Evolutionary conservation across 495 filamentous ascomycete genomes (phyloP).

Genomic region (Thermochaetoides thermophila): DNA sequence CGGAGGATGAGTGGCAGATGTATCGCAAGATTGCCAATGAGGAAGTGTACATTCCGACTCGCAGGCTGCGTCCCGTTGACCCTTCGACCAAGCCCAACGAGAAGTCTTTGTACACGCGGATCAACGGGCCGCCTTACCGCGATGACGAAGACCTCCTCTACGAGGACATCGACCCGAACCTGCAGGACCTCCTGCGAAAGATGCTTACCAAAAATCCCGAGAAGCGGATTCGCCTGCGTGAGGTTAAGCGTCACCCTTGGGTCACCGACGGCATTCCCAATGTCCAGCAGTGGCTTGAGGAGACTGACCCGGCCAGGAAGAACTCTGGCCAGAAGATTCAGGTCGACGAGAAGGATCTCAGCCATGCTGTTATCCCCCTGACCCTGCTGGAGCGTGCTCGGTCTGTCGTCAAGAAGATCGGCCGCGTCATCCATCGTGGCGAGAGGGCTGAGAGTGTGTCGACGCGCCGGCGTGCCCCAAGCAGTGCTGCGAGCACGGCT

Average conservation of each 20-base stretch:
- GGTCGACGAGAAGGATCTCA: conserved; percentile 80
- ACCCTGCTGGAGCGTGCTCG: conserved; percentile 66
- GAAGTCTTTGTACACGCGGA: conserved; percentile 39
- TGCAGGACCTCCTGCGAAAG: conserved; percentile 66
- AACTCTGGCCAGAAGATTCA: conserved; percentile 82
- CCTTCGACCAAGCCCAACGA: conserved; percentile 34
- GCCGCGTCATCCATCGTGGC: conserved; percentile 45
- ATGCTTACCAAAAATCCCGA: conserved; percentile 81
- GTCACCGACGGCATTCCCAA: conserved; percentile 68
- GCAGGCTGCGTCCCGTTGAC: conserved; percentile 65
- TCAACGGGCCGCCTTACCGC: conserved; percentile 32
- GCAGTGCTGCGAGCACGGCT: conserved; percentile 42
- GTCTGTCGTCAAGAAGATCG: conserved; percentile 51
- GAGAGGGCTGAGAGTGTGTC: conserved; percentile 38
- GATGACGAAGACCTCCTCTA: conserved; percentile 60
- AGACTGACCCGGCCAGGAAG: conserved; percentile 72
- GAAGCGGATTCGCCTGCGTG: conserved; percentile 72
- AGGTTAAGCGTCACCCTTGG: conserved; percentile 96
- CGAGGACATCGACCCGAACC: conserved; percentile 68
- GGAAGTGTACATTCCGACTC: conserved; percentile 71
- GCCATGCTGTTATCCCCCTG: conserved; percentile 76
- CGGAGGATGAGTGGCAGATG: conserved; percentile 77
- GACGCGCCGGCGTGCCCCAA: conserved; percentile 38
- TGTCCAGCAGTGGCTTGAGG: conserved; percentile 69
- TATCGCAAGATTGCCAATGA: conserved; percentile 83